A percentile compares a stretch with the other conserved stretches of the same genome.
Conservation (phyloP, 768 basidiomycete genomes). For the Boletus eberwhitei region DNA sequence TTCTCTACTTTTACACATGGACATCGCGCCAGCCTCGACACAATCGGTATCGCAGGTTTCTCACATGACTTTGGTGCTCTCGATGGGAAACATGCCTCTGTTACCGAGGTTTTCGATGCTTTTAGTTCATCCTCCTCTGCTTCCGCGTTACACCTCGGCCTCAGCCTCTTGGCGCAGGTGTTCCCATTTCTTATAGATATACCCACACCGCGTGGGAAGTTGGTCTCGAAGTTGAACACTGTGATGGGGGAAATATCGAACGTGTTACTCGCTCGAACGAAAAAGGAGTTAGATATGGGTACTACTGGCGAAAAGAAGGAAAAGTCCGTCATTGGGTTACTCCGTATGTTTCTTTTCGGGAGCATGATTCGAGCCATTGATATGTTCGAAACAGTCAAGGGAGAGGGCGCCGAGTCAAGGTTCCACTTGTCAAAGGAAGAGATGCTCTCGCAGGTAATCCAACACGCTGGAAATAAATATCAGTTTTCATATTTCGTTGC, state of each 20-base stretch:
- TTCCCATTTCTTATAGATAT: slow-evolving; percentile 37
- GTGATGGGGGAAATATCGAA: slow-evolving; percentile 42
- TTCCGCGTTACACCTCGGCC: no score
- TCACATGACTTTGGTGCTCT: slow-evolving; percentile 56
- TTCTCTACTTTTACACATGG: no score
- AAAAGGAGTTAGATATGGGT: slow-evolving; percentile 30
- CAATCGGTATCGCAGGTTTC: slow-evolving; percentile 59
- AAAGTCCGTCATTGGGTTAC: slow-evolving; percentile 24
- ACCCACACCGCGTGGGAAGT: slow-evolving; percentile 34
- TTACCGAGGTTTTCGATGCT: slow-evolving; percentile 41
- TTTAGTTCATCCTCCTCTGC: slow-evolving; percentile 22
- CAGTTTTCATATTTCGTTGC: no score
- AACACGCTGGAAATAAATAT: no score
- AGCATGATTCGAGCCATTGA: no score
- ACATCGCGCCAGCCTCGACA: slow-evolving; percentile 30
- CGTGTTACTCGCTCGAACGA: slow-evolving; percentile 36
- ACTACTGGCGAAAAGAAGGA: slow-evolving; percentile 21
- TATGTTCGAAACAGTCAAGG: slow-evolving; percentile 32
- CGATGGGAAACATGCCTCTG: slow-evolving; percentile 43
- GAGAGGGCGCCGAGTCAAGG: slow-evolving; percentile 24
- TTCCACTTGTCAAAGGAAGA: slow-evolving; percentile 27
- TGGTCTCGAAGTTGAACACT: slow-evolving; percentile 28
- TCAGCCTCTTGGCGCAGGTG: slow-evolving; percentile 31
- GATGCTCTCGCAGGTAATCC: slow-evolving; percentile 29
- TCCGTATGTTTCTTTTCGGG: slow-evolving; percentile 14